phyloP scores from a whole-genome alignment of 768 basidiomycete species.

The Russula virescens region DNA sequence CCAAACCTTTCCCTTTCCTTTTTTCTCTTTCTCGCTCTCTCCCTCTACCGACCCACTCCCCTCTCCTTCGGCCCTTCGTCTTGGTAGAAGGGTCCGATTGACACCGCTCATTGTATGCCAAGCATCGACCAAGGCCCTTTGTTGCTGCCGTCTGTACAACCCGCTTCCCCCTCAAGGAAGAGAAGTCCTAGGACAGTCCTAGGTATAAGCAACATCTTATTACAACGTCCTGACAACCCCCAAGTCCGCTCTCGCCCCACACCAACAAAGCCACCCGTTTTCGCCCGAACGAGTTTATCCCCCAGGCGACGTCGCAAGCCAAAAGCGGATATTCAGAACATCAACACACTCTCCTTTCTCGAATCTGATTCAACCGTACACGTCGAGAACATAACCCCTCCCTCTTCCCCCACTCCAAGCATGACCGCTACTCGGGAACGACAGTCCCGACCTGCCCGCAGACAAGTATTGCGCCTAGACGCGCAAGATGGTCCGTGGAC shows the following conservation, averaged over 20 bases:
- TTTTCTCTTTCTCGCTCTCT: constrained; percentile 25
- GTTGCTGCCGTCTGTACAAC: constrained; percentile 30
- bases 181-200: constrained; percentile 47
- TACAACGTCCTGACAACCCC: constrained; percentile 28
- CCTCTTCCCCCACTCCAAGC: constrained; percentile 17
- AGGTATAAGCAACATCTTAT: constrained; percentile 36
- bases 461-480: constrained; percentile 57
- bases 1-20: constrained; percentile 21
- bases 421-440: constrained; percentile 28
- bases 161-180: constrained; percentile 28
- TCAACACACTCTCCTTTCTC: constrained; percentile 42
- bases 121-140: constrained; percentile 33
- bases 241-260: constrained; percentile 28
- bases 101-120: constrained; percentile 38
- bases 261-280: constrained; percentile 30
- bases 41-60: constrained; percentile 27
- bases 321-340: constrained; percentile 35
- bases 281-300: constrained; percentile 37
- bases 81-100: constrained; percentile 28
- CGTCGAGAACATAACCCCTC: constrained; percentile 25
- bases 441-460: constrained; percentile 30
- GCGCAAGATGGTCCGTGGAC: constrained; percentile 80
- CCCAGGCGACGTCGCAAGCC: constrained; percentile 35
- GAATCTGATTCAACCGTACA: constrained; percentile 32
- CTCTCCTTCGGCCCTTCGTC: constrained; percentile 26